Base-by-base conservation (phyloP, 371 early-diverging fungal species). In the Chytridium lagenaria region DNA sequence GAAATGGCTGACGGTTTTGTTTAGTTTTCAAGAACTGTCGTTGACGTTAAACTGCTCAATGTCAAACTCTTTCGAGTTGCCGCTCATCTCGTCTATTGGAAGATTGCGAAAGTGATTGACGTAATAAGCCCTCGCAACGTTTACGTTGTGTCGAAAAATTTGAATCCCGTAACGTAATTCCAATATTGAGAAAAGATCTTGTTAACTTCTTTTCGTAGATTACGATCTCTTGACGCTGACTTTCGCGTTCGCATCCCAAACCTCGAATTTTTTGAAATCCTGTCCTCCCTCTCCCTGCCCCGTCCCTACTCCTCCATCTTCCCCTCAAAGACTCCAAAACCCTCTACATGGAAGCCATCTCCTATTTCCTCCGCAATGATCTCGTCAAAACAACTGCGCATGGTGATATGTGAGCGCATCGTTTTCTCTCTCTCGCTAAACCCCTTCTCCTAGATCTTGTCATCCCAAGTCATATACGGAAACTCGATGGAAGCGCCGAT, bases 21-120 rank as follows among this genome's bases (percentile, higher is more conserved):
- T 61, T 75, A 91, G 92, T 51, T 84, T 97, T 40, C 90, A 93
- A 28, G 91, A 93, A 70, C 83, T 97, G 23, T 93, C 93, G 79
- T 77, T 91, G 15, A 78, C 90, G 23, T 77, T 96, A 16, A 94
- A 94, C 77, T 95, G 96, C 77, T 94, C 96, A 1, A 84, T 95
- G 55, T 92, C 95, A 0, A 95, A 70, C 88, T 97, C 1, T 96
- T 38, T 36, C 22, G 51, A 28, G 73, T 94, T 30, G 95, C 92
- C 10, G 93, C 95, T 0, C 97, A 98, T 80, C 82, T 98, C 39
- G 91, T 95, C 49, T 94, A 92, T 76, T 96, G 97, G 96, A 78
- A 88, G 51, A 92, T 93, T 72, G 96, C 96, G 1, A 91, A 91
- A 73, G 80, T 96, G 40, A 93, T 96, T 50, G 90, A 93, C 78